Conservation (phyloP, 495 filamentous ascomycete genomes). For the Friedmanniomyces endolithicus region DNA sequence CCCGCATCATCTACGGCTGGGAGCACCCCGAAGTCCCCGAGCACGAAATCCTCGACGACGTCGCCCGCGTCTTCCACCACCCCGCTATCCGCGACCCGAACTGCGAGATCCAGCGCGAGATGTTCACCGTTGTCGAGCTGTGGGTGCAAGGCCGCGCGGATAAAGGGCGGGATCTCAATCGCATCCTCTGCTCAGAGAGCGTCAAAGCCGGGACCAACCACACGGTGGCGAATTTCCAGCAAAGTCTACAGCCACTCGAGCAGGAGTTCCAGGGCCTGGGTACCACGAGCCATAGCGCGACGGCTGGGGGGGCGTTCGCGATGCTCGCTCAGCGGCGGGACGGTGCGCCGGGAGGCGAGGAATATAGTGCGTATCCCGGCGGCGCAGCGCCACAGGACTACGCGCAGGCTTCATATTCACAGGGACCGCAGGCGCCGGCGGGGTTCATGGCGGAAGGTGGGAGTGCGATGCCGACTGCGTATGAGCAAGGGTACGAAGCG, state of each 20-base stretch:
- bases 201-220: constrained; percentile 74
- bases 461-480: constrained; percentile 27
- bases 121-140: constrained; percentile 68
- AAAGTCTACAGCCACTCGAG: constrained; percentile 10
- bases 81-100: constrained; percentile 60
- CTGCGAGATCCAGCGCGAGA: constrained; percentile 66
- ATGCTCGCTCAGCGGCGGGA: constrained; percentile 7
- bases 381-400: constrained; percentile 1
- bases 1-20: constrained; percentile 82
- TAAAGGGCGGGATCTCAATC: constrained; percentile 50
- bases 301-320: constrained; percentile 9
- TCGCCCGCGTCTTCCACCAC: constrained; percentile 74
- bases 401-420: constrained; percentile 18
- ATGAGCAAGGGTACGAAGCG: constrained; percentile 30
- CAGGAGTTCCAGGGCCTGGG: constrained; percentile 4
- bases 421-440: constrained; percentile 11
- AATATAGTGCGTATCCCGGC: background rate
- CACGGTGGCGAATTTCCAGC: constrained; percentile 7
- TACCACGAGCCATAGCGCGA: constrained; percentile 3
- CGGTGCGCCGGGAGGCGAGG: background rate
- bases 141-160: constrained; percentile 61
- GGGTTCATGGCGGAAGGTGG: constrained; percentile 4
- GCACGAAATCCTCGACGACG: constrained; percentile 65
- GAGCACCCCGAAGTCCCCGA: constrained; percentile 69
- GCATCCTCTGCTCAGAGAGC: constrained; percentile 62